These are phyloP conservation scores for Phytophthora cactorum DNA, from an alignment of 352 stramenopile genomes.

Conservation along the genomic window DNA sequence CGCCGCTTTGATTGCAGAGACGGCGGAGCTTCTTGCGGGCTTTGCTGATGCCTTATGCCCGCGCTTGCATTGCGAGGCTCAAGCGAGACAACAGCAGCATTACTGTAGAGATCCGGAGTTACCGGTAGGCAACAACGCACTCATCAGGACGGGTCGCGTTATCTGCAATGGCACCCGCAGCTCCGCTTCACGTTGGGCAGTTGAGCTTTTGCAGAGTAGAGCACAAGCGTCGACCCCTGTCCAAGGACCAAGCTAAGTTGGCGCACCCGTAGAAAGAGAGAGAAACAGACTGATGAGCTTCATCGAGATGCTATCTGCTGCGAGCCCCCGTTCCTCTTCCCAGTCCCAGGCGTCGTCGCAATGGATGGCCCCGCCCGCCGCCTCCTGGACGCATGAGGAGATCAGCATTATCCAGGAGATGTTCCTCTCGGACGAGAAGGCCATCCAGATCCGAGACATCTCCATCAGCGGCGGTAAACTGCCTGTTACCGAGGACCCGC, in stretches of 20 bases:
- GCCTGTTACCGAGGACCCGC: conserved; percentile 21
- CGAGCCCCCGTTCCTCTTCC: conserved; percentile 12
- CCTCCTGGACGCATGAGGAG: conserved; percentile 54
- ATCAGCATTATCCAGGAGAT: conserved; percentile 67
- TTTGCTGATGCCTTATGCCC: conserved; percentile 32
- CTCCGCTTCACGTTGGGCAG: conserved; percentile 13
- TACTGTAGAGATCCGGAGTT: conserved; percentile 33
- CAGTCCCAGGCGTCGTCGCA: conserved; percentile 10
- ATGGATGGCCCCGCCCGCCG: conserved; percentile 32
- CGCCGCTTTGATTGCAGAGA: conserved; percentile 39
- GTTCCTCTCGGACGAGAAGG: conserved; percentile 50
- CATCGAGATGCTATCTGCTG: conserved; percentile 30
- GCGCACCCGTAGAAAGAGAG: conserved; percentile 7
- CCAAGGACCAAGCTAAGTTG: conserved; percentile 17
- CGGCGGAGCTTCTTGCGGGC: conserved; percentile 11
- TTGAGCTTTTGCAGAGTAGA: conserved; percentile 37
- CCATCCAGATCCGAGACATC: conserved; percentile 52
- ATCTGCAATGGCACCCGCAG: conserved; percentile 6
- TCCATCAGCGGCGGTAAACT: conserved; percentile 36
- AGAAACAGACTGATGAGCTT: conserved; percentile 25
- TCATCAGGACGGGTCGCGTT: conserved; percentile 26
- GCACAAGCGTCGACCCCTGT: conserved; percentile 24
- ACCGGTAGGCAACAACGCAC: conserved; percentile 18
- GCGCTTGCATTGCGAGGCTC: conserved; percentile 22
- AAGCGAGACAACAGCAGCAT: conserved; percentile 17